Evolutionary conservation across 129 eudicot species (phyloP).

Genomic region (Rutidosis leptorrhynchoides): DNA sequence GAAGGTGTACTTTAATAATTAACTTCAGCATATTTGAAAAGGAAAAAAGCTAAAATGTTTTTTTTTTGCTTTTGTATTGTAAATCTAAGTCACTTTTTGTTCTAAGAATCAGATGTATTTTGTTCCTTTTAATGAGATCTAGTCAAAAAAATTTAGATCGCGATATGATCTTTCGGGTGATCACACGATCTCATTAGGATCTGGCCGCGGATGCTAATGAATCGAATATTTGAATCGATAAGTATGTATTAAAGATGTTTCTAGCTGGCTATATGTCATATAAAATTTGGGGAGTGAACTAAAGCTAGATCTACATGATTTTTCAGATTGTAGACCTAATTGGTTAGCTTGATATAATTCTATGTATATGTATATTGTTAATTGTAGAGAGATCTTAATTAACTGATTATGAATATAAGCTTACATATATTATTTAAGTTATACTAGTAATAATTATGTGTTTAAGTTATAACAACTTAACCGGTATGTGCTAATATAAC

Average conservation of each 20-base stretch:
- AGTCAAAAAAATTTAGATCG: neutral
- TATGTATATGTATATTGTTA: neutral
- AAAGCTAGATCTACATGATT: neutral
- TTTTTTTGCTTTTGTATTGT: neutral
- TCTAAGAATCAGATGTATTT: neutral
- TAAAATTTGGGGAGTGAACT: neutral
- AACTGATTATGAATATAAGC: neutral
- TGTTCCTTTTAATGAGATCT: neutral
- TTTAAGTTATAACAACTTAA: neutral
- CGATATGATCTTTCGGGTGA: neutral
- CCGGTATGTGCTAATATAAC: too few relatives aligned
- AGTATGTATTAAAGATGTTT: neutral
- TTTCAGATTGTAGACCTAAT: neutral
- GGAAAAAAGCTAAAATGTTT: neutral
- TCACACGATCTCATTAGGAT: neutral
- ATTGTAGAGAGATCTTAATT: neutral
- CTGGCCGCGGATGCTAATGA: neutral
- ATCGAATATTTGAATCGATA: neutral
- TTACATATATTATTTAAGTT: neutral
- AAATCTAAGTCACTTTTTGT: conserved; percentile 11
- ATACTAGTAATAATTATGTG: too few relatives aligned
- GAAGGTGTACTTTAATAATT: too few relatives aligned
- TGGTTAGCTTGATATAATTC: neutral
- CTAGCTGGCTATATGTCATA: neutral
- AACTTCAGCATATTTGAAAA: neutral